phyloP scores from a whole-genome alignment of 176 grass and related monocot genomes.

The Avena atlantica region DNA sequence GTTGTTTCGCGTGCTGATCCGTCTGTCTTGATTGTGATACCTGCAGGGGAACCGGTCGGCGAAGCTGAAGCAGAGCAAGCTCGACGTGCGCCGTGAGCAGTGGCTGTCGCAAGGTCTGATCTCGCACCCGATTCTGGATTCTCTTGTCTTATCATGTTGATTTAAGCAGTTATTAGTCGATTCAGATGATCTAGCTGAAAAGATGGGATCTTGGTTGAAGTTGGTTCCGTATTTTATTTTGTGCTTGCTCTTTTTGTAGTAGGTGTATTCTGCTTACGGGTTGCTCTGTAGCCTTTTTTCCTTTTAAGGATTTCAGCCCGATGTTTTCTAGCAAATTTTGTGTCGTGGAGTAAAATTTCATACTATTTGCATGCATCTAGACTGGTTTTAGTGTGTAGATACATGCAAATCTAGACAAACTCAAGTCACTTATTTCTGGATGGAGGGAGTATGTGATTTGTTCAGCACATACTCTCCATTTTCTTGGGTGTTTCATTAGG shows the following conservation, averaged over 20 bases:
- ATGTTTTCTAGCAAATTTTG: constrained; percentile 21
- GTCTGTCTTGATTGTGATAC: constrained; percentile 7
- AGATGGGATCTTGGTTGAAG: constrained; percentile 38
- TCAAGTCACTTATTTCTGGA: no score
- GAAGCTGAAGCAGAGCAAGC: constrained; percentile 94
- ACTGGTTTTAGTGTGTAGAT: no score
- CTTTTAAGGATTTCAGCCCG: neutral
- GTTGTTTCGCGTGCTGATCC: constrained; percentile 39
- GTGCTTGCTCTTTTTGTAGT: neutral
- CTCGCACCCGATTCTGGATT: constrained; percentile 1
- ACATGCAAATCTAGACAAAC: no score
- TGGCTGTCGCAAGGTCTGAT: constrained; percentile 91
- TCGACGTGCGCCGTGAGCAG: constrained; percentile 88
- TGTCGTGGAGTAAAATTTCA: constrained; percentile 38
- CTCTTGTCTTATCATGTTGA: constrained; percentile 14
- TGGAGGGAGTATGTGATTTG: neutral
- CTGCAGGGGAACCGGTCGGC: constrained; percentile 77
- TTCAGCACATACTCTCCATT: neutral
- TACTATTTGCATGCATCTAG: no score
- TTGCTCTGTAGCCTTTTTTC: neutral
- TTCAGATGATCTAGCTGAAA: neutral
- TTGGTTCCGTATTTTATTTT: neutral
- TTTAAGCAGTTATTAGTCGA: neutral
- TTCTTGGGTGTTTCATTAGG: constrained; percentile 11
- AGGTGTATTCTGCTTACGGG: neutral